Evolutionary conservation across 2,329 filamentous ascomycete genomes (phyloP).

Genomic region (Neofusicoccum cordaticola): DNA sequence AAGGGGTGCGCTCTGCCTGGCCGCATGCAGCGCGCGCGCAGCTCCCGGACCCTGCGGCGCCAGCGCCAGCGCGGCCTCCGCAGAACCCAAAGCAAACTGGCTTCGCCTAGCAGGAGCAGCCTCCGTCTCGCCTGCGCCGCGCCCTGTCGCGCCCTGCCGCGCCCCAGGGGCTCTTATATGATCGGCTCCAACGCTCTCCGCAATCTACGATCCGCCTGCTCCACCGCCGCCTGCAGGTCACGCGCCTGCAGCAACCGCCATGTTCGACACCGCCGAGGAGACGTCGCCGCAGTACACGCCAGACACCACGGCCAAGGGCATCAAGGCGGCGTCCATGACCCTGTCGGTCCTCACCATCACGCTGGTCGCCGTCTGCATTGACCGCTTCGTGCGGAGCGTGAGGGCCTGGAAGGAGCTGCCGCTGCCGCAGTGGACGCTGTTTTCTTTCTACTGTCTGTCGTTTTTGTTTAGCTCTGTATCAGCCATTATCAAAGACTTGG

Average conservation of each 20-base stretch:
- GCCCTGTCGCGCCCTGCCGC: background rate
- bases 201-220: background rate
- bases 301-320: background rate
- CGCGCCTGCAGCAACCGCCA: background rate
- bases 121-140: background rate
- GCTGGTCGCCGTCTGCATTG: background rate
- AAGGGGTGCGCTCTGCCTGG: background rate
- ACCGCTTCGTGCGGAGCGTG: slow-evolving; percentile 2
- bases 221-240: slow-evolving; percentile 4
- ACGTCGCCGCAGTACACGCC: background rate
- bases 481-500: background rate
- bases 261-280: background rate
- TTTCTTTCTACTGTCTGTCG: background rate
- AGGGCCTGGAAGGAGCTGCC: background rate
- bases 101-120: background rate
- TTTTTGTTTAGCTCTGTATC: slow-evolving; percentile 6
- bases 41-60: background rate
- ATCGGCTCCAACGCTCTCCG: background rate
- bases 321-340: slow-evolving; percentile 7
- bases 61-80: background rate
- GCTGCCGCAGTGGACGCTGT: background rate
- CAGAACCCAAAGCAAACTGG: background rate
- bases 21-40: background rate
- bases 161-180: background rate
- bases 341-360: slow-evolving; percentile 8